Evolutionary conservation across 1,284 basidiomycete species (phyloP), one percentile per base, ranked within the genome.

Genomic region (Termitomyces sp.): DNA sequence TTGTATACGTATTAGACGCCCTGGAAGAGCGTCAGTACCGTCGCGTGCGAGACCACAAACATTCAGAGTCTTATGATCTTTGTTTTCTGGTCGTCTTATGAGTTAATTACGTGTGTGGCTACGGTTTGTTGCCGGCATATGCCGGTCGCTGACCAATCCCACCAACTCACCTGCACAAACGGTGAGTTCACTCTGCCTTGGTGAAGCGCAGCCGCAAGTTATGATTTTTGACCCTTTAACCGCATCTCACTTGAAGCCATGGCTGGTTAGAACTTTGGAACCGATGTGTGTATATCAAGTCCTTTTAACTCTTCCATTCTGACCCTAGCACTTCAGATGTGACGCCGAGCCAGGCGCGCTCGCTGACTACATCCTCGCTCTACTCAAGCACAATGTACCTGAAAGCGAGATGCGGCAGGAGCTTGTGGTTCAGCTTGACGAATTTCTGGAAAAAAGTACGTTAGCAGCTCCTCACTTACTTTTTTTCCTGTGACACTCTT

Each of bases 301-400:
- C 39, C 45, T 50, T 45, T 55, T 44, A n/a, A 2, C 17, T 21
- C 21, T 34, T 5, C 10, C 38, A 26, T 39, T 46, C 53, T 34
- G 58, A 54, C 53, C 54, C 40, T 40, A 55, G 58, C 30, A 44
- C 66, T 17, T 13, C 24, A 97, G 94, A 77, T 97, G 93, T 68
- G 95, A 98, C 70, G 95, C 95, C 52, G 95, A 98, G 69, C 94
- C 95, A 24, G 86, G 88, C 33, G 93, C 95, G 19, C 83, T 98
- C 50, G 88, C 92, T 12, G 94, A 98, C 68, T 98, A 98, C 68
- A 89, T 98, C 62, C 82, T 97, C 48, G 95, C 95, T n/a, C 76
- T 98, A 51, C 76, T 98, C 55, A 94, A 94, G 68, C 92, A 96
- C 70, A 92, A 93, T 71, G 85, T 85, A 9, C 79, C 88, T 4